Evolutionary conservation across 208 protist species (phyloP), one percentile per base, ranked within the genome.

Genomic region (Paratrypanosoma confusum): DNA sequence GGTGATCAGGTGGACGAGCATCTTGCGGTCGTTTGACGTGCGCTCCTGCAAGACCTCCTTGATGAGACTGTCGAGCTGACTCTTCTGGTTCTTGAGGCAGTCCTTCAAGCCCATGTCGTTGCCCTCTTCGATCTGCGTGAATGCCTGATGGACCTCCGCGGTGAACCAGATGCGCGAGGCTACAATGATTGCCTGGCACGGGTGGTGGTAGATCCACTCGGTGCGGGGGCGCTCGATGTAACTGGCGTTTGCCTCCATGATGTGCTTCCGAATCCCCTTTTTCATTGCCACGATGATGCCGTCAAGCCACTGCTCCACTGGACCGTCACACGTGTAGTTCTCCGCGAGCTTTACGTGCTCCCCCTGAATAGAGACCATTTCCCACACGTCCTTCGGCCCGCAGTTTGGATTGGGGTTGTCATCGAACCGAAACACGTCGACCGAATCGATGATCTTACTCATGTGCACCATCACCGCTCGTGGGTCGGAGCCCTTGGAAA

Each of bases 31-130:
- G 48, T 81, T 75, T n/a, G 71, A 80, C 10, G 81, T 82, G 29
- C 85, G 70, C n/a, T 96, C 81, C 42, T 85, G 58, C 29, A 97
- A 75, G 21, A 98, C 95, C 40, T 97, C 75, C 39, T 89, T 81
- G 50, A 97, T 96, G 14, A 98, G 65, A 27, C 79, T 84, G 46
- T 85, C 74, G 22, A 99, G 72, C 53, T 96, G 80, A 29, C 58
- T 60, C 47, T 97, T 92, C 43, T 97, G 92, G 62, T 88, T 89
- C 72, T 96, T 97, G 22, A 95, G 71, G 59, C 96, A 95, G 32
- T 99, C 96, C 65, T 97, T 97, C 70, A 99, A 76, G 27, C 96
- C 96, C 45, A 86, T 89, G 59, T 99, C 96, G 55, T 98, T 97
- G 37, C 96, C 96, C 48, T 99, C 96, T 56, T 97, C 95, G 33